phyloP scores from a whole-genome alignment of 2,329 filamentous ascomycete species.

The Hypoxylon rubiginosum region DNA sequence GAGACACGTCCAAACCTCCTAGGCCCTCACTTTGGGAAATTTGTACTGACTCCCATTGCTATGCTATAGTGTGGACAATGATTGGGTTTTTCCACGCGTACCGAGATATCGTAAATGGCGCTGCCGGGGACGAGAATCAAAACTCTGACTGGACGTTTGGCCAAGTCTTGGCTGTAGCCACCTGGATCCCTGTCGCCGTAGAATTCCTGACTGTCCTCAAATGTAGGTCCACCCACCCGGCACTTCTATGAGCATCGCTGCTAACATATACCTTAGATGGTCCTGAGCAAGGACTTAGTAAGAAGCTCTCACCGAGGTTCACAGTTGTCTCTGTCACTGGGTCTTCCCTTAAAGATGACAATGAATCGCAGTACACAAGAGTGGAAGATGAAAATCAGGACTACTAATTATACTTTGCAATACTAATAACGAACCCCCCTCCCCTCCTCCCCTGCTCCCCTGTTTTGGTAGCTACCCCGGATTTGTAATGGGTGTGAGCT shows the following conservation, averaged over 20 bases:
- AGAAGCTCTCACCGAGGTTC: conserved; percentile 13
- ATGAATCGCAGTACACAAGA: background rate
- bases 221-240: conserved; percentile 40
- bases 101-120: conserved; percentile 32
- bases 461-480: background rate
- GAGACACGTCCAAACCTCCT: background rate
- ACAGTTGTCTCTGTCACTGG: background rate
- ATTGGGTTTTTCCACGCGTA: conserved; percentile 48
- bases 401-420: background rate
- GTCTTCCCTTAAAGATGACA: background rate
- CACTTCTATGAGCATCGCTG: background rate
- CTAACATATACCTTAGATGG: conserved; percentile 23
- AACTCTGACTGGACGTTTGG: conserved; percentile 51
- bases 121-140: conserved; percentile 37
- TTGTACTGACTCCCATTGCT: background rate
- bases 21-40: background rate
- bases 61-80: conserved; percentile 46
- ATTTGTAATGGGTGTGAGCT: background rate
- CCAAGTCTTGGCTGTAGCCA: conserved; percentile 50
- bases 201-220: conserved; percentile 47
- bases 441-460: no score
- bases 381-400: background rate
- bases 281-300: conserved; percentile 20
- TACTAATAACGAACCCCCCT: background rate
- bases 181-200: conserved; percentile 49